Evolutionary conservation across 2,329 filamentous ascomycete species (phyloP).

Genomic region (Massarina eburnea): DNA sequence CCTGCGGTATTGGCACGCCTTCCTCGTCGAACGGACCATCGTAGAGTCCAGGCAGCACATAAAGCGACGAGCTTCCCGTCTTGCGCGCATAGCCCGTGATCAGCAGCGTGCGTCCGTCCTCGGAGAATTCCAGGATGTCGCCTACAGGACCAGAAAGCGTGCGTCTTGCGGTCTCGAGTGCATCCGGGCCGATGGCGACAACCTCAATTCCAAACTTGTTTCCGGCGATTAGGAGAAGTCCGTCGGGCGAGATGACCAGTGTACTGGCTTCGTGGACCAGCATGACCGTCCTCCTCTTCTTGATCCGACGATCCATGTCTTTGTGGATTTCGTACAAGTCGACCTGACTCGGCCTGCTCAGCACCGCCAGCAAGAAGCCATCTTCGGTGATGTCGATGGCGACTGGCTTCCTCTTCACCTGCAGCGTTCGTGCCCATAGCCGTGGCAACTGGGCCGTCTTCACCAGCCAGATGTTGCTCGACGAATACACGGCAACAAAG

Average conservation of each 20-base stretch:
- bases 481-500: constrained; percentile 41
- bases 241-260: constrained; percentile 78
- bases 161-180: constrained; percentile 41
- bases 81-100: constrained; percentile 43
- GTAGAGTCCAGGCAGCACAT: constrained; percentile 42
- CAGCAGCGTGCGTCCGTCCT: constrained; percentile 43
- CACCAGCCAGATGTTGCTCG: constrained; percentile 42
- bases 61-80: constrained; percentile 39
- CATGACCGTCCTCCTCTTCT: constrained; percentile 71
- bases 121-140: constrained; percentile 43
- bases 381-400: constrained; percentile 79
- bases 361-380: constrained; percentile 72
- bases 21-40: constrained; percentile 45
- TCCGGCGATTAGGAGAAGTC: constrained; percentile 78
- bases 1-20: constrained; percentile 40
- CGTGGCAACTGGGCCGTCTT: constrained; percentile 39
- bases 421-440: constrained; percentile 39
- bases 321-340: constrained; percentile 74
- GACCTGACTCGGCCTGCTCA: constrained; percentile 80
- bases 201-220: constrained; percentile 91
- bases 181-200: constrained; percentile 68
- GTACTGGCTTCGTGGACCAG: constrained; percentile 77
- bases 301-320: constrained; percentile 53
- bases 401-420: constrained; percentile 42
- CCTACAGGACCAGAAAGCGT: constrained; percentile 41